These are phyloP conservation scores for Saccharata proteae DNA, from an alignment of 2,329 filamentous ascomycete genomes.

Conservation along the genomic window DNA sequence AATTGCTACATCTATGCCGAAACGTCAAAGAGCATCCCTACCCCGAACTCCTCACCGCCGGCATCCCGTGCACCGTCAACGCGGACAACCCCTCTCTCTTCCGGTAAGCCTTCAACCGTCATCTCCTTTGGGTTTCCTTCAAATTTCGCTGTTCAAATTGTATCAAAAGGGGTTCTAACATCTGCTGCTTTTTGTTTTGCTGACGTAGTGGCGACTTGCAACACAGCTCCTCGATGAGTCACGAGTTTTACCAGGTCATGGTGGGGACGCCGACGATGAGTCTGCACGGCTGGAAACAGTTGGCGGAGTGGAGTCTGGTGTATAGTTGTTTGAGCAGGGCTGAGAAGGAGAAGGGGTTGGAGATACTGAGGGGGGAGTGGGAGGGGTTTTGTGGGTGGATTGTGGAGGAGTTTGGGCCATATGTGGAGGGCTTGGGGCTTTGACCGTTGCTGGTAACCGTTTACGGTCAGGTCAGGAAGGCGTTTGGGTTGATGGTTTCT, in stretches of 20 bases:
- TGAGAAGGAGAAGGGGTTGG: slow-evolving; percentile 28
- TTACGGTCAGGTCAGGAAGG: too few relatives aligned
- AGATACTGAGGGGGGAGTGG: slow-evolving; percentile 46
- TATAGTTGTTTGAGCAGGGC: slow-evolving; percentile 27
- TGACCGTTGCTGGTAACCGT: too few relatives aligned
- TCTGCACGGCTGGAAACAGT: slow-evolving; percentile 58
- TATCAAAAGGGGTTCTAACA: too few relatives aligned
- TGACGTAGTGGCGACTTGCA: slow-evolving; percentile 1
- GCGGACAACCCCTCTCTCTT: slow-evolving; percentile 67
- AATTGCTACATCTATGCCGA: slow-evolving; percentile 59
- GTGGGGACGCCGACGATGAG: slow-evolving; percentile 55
- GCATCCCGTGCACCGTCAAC: slow-evolving; percentile 61
- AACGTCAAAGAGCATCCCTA: slow-evolving; percentile 55
- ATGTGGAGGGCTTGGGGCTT: neutral
- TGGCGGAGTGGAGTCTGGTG: slow-evolving; percentile 33
- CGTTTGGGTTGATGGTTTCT: too few relatives aligned
- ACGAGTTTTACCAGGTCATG: slow-evolving; percentile 69
- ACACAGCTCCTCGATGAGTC: slow-evolving; percentile 42
- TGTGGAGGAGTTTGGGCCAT: slow-evolving; percentile 25
- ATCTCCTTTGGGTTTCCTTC: too few relatives aligned
- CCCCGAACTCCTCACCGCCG: slow-evolving; percentile 55
- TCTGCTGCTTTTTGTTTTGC: too few relatives aligned
- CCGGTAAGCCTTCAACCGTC: too few relatives aligned
- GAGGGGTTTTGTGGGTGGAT: slow-evolving; percentile 44
- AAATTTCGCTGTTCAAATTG: too few relatives aligned